Evolutionary conservation across 2,329 filamentous ascomycete species (phyloP), one percentile per base, ranked within the genome.

Genomic region (Monilinia polystroma): DNA sequence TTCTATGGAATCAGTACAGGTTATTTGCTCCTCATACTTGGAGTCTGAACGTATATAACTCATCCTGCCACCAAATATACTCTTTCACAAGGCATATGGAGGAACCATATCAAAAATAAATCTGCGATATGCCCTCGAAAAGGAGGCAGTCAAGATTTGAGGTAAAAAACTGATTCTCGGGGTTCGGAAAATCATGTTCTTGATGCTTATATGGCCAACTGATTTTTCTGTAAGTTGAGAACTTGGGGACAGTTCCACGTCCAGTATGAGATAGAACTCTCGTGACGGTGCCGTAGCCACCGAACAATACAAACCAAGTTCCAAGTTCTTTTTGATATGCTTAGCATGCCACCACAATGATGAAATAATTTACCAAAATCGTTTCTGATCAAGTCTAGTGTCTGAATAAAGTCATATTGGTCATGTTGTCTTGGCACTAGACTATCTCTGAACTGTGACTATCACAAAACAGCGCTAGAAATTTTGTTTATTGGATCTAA

Each of bases 221-320:
- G 29, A 32, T 32, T 12, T 12, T 12, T 12, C 41, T n/a, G 18
- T 58, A 11, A 47, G 26, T n/a, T 47, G 2, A 7, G 2, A 7
- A 7, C 38, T 2, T 26, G 4, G 20, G 1, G 12, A 14, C 41
- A 16, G 41, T 41, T 14, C 5, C 5, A 4, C 5, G 8, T 20
- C 3, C 10, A 20, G 20, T 16, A 41, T 26, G 14, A 29, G 23
- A 52, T 35, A 7, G 32, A 35, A 35, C 0, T 29, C n/a, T 18
- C 14, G 10, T 38, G 32, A 11, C 18, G 1, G 0, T 18, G 6
- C 47, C 4, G 6, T 6, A 23, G 20, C 10, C 20, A n/a, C 4
- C 5, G 1, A 18, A 35, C 2, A 4, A 18, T 18, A 6, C 0
- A 4, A 49, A 23, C 1, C 3, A 35, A 2, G 11, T 2, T n/a